Evolutionary conservation across 805 yeast species (phyloP), one percentile per base, ranked within the genome.

Genomic region (Wickerhamiella dianesei): DNA sequence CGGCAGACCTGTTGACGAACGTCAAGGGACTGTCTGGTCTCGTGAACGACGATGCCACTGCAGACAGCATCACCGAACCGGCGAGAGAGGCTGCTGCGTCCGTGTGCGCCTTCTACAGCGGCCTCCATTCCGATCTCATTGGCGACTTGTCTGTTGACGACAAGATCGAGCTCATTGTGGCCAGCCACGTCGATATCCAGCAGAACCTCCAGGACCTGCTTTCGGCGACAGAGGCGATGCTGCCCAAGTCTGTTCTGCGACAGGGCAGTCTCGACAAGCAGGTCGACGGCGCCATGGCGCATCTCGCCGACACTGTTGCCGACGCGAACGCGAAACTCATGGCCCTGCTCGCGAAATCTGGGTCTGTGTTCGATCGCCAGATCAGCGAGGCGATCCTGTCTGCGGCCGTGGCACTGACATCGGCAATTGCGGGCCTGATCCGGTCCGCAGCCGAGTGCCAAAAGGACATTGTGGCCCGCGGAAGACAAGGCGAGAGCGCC

Each of bases 361-460:
- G n/a, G 35, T 35, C 46, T 29, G 71, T 76, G 14, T 73, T 73
- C 37, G 80, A 82, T 52, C 61, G 77, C 44, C 80, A 80, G 56
- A 76, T 85, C 40, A 84, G 82, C 60, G 84, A 79, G 56, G 82
- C 89, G 0, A 76, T 87, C 48, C 65, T 86, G 40, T 67, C 80
- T 2, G 84, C 89, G 18, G 92, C 95, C 0, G 74, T 80, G 48
- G 83, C 86, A 12, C 80, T 86, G 22, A 83, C 89, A 1, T 76
- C 79, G 50, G 85, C 95, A 1, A 80, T 86, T 44, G 77, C 81
- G 4, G 68, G 74, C 32, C 72, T 86, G 55, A 79, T 87, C 46
- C 67, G 70, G 52, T 80, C 92, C 2, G 84, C 95, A 2, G 78
- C 85, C 21, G 86, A 77, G 35, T 77, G 89, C 18, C 95, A 86